These are phyloP conservation scores for Penicillium corylophilum DNA, from an alignment of 2,329 filamentous ascomycete genomes.

Conservation along the genomic window DNA sequence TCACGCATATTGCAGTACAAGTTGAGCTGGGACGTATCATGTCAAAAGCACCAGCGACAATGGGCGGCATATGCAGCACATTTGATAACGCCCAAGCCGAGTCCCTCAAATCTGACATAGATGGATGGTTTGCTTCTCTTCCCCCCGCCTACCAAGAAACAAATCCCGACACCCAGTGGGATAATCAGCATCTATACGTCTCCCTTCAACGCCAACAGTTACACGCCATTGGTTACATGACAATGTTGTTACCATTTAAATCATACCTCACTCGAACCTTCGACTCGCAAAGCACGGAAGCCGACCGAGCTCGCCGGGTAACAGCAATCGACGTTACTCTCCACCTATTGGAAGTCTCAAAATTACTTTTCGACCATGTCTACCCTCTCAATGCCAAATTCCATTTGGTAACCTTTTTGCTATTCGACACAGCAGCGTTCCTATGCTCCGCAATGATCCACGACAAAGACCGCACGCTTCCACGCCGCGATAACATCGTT, in stretches of 20 bases:
- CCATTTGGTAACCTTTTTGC: constrained; percentile 51
- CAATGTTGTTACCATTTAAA: constrained; percentile 49
- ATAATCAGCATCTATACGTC: constrained; percentile 45
- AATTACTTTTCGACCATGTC: constrained; percentile 42
- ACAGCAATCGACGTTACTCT: constrained; percentile 48
- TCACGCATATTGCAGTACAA: constrained; percentile 46
- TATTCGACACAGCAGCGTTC: constrained; percentile 54
- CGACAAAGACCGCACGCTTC: constrained; percentile 45
- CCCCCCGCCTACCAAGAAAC: constrained; percentile 43
- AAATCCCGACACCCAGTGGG: constrained; percentile 45
- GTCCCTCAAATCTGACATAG: constrained; percentile 33
- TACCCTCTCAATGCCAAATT: constrained; percentile 50
- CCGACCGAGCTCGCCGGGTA: constrained; percentile 41
- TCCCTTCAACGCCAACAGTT: constrained; percentile 49
- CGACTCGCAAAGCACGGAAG: constrained; percentile 25
- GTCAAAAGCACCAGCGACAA: constrained; percentile 17
- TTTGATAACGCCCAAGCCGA: constrained; percentile 25
- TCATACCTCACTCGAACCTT: constrained; percentile 43
- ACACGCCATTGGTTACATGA: constrained; percentile 47
- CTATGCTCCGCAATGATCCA: constrained; percentile 55
- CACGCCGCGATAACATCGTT: constrained; percentile 43
- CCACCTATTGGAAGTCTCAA: constrained; percentile 43
- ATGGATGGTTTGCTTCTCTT: constrained; percentile 47
- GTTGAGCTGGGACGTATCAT: constrained; percentile 38
- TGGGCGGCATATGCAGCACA: constrained; percentile 5